Percentiles rank a stretch among this genome's conserved stretches.
Conservation (phyloP, 257 asterid species). For the Eucommia ulmoides region DNA sequence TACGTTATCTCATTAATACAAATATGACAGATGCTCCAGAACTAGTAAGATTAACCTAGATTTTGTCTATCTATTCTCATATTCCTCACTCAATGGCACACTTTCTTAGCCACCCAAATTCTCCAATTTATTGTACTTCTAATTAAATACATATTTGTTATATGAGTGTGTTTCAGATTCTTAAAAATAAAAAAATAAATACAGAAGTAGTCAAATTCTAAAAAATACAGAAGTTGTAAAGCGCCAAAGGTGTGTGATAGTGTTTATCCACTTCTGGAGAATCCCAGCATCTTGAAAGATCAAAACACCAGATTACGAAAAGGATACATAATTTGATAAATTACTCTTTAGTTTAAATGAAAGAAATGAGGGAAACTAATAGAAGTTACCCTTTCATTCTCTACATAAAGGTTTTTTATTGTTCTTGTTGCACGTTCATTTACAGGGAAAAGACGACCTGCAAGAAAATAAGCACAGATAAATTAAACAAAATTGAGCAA, state of each 20-base stretch:
- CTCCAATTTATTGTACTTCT: no score
- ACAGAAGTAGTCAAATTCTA: neutral
- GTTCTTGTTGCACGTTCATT: constrained; percentile 95
- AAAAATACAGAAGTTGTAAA: neutral
- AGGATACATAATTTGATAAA: neutral
- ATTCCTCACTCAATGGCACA: no score
- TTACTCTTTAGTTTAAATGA: neutral
- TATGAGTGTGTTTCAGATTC: no score
- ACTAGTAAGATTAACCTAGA: no score
- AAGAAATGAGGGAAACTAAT: neutral
- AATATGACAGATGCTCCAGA: no score
- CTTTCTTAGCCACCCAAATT: no score
- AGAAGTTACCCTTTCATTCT: constrained; percentile 83
- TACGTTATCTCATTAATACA: no score
- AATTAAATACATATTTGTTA: no score
- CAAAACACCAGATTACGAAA: neutral
- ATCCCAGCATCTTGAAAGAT: neutral
- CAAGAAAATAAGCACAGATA: constrained; percentile 17
- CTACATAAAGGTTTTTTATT: constrained; percentile 67
- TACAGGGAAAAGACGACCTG: constrained; percentile 77
- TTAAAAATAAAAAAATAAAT: no score
- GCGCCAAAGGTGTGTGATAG: neutral
- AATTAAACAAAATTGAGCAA: no score
- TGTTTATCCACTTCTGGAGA: no score
- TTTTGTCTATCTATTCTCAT: no score